Evolutionary conservation across 257 asterid genomes (phyloP).

Genomic region (Leonotis leonurus): DNA sequence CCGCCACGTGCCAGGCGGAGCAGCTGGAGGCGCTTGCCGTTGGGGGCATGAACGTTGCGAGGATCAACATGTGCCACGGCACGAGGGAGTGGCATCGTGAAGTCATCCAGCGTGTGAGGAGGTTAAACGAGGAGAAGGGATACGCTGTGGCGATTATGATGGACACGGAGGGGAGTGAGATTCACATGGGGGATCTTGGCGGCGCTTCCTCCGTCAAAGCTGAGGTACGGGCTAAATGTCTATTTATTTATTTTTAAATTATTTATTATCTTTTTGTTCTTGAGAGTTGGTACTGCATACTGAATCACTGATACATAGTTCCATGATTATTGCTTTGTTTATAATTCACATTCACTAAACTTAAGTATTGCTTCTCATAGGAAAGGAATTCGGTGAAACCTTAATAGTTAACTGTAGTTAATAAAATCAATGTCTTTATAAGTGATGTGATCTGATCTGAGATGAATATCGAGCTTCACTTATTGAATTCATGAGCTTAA

Average conservation of each 20-base stretch:
- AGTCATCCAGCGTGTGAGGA: slow-evolving; percentile 82
- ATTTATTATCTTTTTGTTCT: too few relatives aligned
- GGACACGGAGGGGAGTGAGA: slow-evolving; percentile 99
- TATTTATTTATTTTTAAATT: too few relatives aligned
- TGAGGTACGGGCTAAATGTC: too few relatives aligned
- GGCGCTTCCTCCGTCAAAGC: slow-evolving; percentile 90
- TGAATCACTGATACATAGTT: too few relatives aligned
- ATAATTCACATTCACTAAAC: too few relatives aligned
- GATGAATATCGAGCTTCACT: too few relatives aligned
- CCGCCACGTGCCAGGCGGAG: slow-evolving; percentile 71
- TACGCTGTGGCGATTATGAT: slow-evolving; percentile 97
- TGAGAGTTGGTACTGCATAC: too few relatives aligned
- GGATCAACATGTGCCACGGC: slow-evolving; percentile 99
- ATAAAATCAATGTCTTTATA: neutral
- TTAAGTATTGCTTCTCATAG: neutral
- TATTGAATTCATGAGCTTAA: too few relatives aligned
- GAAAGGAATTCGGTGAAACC: neutral
- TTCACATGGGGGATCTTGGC: slow-evolving; percentile 98
- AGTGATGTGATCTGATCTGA: too few relatives aligned
- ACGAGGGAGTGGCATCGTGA: slow-evolving; percentile 90
- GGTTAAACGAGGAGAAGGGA: slow-evolving; percentile 93
- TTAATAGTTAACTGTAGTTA: neutral
- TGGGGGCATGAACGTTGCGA: slow-evolving; percentile 93
- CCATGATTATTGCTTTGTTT: too few relatives aligned
- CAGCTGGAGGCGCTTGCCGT: slow-evolving; percentile 92